phyloP scores from a whole-genome alignment of 768 basidiomycete genomes.

The Neoboletus magnificus region DNA sequence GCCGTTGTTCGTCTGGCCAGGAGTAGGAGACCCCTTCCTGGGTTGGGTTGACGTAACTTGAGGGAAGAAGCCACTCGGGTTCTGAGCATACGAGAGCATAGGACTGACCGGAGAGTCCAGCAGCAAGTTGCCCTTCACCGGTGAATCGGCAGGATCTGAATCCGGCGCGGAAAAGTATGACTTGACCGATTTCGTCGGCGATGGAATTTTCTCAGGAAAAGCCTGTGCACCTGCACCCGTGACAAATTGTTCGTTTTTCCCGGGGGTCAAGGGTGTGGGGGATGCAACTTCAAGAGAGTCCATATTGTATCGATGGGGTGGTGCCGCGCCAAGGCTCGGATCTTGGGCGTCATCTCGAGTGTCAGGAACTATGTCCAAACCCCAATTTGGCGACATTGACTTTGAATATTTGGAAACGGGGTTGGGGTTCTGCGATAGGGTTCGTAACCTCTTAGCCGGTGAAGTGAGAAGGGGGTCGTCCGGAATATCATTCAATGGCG shows the following conservation, averaged over 20 bases:
- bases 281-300: not conserved
- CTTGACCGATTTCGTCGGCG: conserved; percentile 33
- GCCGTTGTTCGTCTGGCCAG: conserved; percentile 23
- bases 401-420: not conserved
- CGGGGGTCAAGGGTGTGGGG: not conserved
- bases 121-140: conserved; percentile 23
- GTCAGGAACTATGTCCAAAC: not conserved
- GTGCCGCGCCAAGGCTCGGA: not conserved
- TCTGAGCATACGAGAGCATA: conserved; percentile 36
- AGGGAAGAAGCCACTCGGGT: conserved; percentile 36
- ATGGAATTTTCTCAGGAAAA: conserved; percentile 17
- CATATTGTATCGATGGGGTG: not conserved
- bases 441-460: conserved; percentile 25
- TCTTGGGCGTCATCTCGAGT: conserved; percentile 1
- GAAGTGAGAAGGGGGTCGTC: conserved; percentile 15
- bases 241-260: not conserved
- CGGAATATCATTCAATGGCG: conserved; percentile 26
- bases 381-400: conserved; percentile 10
- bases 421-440: conserved; percentile 1
- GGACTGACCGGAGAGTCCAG: conserved; percentile 34
- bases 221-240: not conserved
- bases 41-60: conserved; percentile 37
- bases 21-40: conserved; percentile 12
- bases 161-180: conserved; percentile 39
- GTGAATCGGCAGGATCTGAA: conserved; percentile 31